phyloP scores from a whole-genome alignment of 192 early-diverging fungal genomes.

The Backusella sp. region DNA sequence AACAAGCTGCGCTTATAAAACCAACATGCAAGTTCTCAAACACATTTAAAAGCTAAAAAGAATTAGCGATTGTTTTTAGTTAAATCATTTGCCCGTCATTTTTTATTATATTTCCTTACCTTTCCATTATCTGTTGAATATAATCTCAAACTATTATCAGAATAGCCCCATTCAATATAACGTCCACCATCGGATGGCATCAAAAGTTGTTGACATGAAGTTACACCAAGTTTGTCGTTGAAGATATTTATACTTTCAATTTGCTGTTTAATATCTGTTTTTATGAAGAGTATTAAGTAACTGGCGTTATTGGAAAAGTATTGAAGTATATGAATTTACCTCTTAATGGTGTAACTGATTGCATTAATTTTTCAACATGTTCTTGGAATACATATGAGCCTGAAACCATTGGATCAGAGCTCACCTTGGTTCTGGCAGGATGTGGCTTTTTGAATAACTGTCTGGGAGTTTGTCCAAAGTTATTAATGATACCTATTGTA shows the following conservation, averaged over 20 bases:
- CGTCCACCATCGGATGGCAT: conserved; percentile 43
- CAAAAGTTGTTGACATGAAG: conserved; percentile 40
- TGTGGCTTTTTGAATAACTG: conserved; percentile 89
- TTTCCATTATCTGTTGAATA: conserved; percentile 51
- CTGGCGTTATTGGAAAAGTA: background rate
- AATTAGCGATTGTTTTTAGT: background rate
- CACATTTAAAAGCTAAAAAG: conserved; percentile 43
- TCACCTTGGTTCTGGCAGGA: conserved; percentile 49
- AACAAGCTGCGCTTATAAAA: conserved; percentile 54
- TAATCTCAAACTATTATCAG: conserved; percentile 58
- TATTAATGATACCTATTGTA: conserved; percentile 92
- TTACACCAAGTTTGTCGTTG: conserved; percentile 40
- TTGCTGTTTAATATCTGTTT: conserved; percentile 48
- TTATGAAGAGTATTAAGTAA: background rate
- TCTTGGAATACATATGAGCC: conserved; percentile 47
- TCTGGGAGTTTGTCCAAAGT: conserved; percentile 96
- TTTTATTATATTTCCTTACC: conserved; percentile 18
- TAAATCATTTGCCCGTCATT: background rate
- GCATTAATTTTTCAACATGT: conserved; percentile 51
- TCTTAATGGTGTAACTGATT: conserved; percentile 49
- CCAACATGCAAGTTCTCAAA: conserved; percentile 64
- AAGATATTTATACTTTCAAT: conserved; percentile 50
- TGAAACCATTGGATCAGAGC: conserved; percentile 35
- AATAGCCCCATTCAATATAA: conserved; percentile 66
- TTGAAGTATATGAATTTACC: conserved; percentile 31